Base-by-base conservation (phyloP, 2,329 filamentous ascomycete species). In the Botrytis squamosa region DNA sequence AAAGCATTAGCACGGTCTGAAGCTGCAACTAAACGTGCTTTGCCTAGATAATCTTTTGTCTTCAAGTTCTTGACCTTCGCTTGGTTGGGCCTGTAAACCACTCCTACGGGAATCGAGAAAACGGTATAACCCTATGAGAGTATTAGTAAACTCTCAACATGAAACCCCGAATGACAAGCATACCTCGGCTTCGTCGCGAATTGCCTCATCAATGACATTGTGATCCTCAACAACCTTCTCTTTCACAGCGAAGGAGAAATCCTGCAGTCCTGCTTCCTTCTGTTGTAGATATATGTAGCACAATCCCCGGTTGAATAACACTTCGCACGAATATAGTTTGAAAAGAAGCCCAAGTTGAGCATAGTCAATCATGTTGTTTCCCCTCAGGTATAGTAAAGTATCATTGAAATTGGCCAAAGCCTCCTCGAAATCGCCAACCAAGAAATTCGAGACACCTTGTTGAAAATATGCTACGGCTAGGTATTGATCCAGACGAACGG, bases 321-420 rank as follows among this genome's bases (percentile, higher is more conserved):
- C 95, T 81, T 99, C 96, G 84, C 96, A 99, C 1, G 96, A 98
- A 83, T 95, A 98, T 18, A 99, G 86, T 83, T 97, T 97, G 86
- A 98, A 99, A 74, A 97, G 92, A 63, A 99, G 88, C 33, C 96
- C 96, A 67, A 99, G 84, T 83, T 99, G 96, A 75, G 97, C 94
- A 83, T 99, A 99, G 83, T 99, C 95, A 83, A 99, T 99, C 84
- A 96, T 93, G 73, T 94, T 95, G 85, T 99, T 98, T 75, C 96
- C 96, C 80, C 96, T 90, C 64, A 99, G 88, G 83, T 98, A 98
- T 60, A 98, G 86, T 59, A 99, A 86, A 0, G 96, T 98, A 81
- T 99, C 96, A 85, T 99, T 99, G 88, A 99, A 99, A 84, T 98
- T 98, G 78, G 95, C 95, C 75, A 98, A 86, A 29, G 96, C 96